Percentiles rank a stretch among this genome's conserved stretches.
Conservation (phyloP, 176 grass and related monocot species). For the Zizania latifolia region DNA sequence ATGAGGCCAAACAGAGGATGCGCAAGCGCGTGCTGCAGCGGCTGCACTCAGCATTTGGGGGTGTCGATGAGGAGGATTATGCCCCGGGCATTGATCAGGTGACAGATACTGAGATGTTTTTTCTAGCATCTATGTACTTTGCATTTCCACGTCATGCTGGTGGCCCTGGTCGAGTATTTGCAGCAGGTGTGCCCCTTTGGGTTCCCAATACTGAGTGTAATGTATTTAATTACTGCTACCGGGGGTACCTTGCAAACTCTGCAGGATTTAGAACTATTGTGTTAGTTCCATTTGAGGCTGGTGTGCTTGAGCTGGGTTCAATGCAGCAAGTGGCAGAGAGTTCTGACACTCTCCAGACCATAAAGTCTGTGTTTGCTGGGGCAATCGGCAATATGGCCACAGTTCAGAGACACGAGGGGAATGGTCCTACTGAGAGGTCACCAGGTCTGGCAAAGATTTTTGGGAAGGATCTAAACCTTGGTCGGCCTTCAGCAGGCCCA, state of each 20-base stretch:
- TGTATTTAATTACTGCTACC: constrained; percentile 76
- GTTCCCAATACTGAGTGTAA: constrained; percentile 45
- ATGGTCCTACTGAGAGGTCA: constrained; percentile 39
- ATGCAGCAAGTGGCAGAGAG: constrained; percentile 60
- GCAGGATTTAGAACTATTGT: constrained; percentile 85
- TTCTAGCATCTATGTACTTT: constrained; percentile 95
- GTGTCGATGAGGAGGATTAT: constrained; percentile 76
- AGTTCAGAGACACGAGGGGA: constrained; percentile 49
- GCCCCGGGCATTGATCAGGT: constrained; percentile 80
- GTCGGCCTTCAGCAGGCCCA: constrained; percentile 26
- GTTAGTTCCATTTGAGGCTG: constrained; percentile 75
- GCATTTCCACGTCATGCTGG: constrained; percentile 62
- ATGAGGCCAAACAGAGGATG: constrained; percentile 50
- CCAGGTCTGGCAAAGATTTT: constrained; percentile 73
- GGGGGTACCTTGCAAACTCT: constrained; percentile 56
- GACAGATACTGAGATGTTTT: constrained; percentile 93
- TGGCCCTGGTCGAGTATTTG: constrained; percentile 73
- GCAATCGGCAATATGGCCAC: constrained; percentile 11
- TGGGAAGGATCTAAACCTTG: constrained; percentile 90
- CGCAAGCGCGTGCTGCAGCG: constrained; percentile 65
- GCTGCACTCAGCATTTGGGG: constrained; percentile 61
- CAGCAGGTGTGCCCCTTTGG: constrained; percentile 68
- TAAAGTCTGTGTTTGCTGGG: constrained; percentile 67
- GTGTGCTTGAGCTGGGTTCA: constrained; percentile 91
- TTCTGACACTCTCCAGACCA: constrained; percentile 51